A percentile compares a stretch with the other conserved stretches of the same genome.
These are phyloP conservation scores for Chalaropsis ovoidea DNA, from an alignment of 2,329 filamentous ascomycete genomes.

Conservation along the genomic window DNA sequence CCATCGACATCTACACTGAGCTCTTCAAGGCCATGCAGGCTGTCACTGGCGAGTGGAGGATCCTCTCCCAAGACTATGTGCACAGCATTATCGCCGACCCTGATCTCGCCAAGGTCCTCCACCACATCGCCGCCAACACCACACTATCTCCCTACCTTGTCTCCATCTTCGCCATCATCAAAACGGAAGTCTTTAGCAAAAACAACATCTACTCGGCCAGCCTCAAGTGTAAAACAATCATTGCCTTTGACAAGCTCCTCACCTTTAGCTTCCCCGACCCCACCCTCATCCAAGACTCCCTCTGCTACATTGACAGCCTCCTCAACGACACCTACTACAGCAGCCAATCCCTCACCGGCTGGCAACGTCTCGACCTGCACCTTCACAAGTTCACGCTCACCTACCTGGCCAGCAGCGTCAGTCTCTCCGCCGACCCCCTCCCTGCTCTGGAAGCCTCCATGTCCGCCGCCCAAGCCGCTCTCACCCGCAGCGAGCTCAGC, in stretches of 20 bases:
- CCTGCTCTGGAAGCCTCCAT: not conserved
- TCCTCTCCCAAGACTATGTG: constrained; percentile 4
- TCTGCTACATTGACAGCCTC: not conserved
- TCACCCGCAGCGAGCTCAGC: not conserved
- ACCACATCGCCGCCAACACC: not conserved
- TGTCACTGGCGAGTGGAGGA: constrained; percentile 3
- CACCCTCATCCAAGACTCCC: not conserved
- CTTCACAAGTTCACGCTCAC: not conserved
- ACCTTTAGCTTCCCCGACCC: not conserved
- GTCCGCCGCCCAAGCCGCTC: not conserved
- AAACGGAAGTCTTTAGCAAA: constrained; percentile 6
- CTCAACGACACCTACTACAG: not conserved
- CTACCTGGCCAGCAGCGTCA: not conserved
- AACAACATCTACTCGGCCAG: constrained; percentile 15
- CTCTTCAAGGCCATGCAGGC: not conserved
- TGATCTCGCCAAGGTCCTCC: not conserved
- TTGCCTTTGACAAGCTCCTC: not conserved
- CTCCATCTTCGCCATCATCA: not conserved
- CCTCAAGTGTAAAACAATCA: not conserved
- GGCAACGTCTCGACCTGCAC: not conserved
- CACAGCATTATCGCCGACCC: not conserved
- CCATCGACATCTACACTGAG: not conserved
- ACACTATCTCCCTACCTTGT: not conserved
- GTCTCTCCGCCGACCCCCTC: not conserved
- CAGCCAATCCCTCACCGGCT: not conserved